Evolutionary conservation across 129 eudicot species (phyloP).

Genomic region (Centrapalus pauciflorus): DNA sequence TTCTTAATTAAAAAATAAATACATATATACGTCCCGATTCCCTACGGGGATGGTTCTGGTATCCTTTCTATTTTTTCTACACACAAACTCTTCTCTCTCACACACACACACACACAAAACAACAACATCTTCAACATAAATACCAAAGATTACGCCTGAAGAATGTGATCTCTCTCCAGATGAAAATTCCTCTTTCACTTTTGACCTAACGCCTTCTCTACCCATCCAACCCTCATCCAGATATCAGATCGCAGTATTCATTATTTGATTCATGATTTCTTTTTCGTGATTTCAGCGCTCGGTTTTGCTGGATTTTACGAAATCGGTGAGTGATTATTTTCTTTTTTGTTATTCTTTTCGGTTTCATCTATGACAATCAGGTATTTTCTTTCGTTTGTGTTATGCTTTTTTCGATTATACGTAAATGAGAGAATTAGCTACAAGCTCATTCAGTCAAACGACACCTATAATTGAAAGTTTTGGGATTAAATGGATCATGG

Average conservation of each 20-base stretch:
- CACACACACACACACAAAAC: too few relatives aligned
- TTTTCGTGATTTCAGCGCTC: conserved; percentile 10
- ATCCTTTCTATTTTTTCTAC: too few relatives aligned
- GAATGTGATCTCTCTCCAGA: neutral
- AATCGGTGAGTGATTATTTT: conserved; percentile 22
- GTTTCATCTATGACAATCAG: neutral
- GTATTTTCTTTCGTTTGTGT: neutral
- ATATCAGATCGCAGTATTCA: neutral
- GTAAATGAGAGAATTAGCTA: conserved; percentile 6
- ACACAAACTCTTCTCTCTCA: too few relatives aligned
- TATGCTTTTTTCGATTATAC: neutral
- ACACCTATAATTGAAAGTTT: neutral
- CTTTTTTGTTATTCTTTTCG: neutral
- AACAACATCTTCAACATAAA: conserved; percentile 3
- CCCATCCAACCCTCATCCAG: conserved; percentile 4
- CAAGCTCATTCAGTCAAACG: neutral
- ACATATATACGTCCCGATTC: too few relatives aligned
- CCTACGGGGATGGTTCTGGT: too few relatives aligned
- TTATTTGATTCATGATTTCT: conserved; percentile 1
- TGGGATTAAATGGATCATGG: neutral
- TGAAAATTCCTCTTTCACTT: conserved; percentile 15
- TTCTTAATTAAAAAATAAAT: too few relatives aligned
- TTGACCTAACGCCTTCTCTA: conserved; percentile 14
- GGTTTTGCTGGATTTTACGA: conserved; percentile 4
- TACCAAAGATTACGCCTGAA: neutral